Base-by-base conservation (phyloP, 805 yeast species). In the Nakazawaea siamensis region DNA sequence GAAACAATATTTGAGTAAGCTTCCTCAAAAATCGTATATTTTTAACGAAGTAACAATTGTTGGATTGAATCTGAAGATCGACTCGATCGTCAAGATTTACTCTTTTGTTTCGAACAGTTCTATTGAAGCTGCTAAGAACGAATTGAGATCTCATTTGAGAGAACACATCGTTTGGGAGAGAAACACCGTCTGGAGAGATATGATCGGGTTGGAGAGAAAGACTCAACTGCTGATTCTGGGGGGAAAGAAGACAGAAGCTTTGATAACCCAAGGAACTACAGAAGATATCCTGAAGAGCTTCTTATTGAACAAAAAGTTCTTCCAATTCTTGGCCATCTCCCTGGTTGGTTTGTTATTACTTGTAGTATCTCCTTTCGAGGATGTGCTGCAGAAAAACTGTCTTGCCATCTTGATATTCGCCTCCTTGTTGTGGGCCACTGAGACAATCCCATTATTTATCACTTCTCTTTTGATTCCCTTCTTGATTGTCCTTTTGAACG, bases 151-250 rank as follows among this genome's bases (percentile, higher is more conserved):
- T 3, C 70, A 70, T 43, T 59, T 90, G 43, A 68, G 97, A 43
- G 98, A 90, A 49, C 94, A 90, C 55, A 83, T 90, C 24, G 95
- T 88, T 14, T 90, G 96, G 94, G 97, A 90, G 59, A 72, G 98
- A 55, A 87, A 87, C 54, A 90, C 97, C 0, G 97, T 90, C 19
- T 90, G 98, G 98, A 79, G 92, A 52, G 97, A 90, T 56, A 79
- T 90, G 80, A 80, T 90, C 52, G 90, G 92, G 16, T 58, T 88
- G 47, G 96, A 88, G 54, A 71, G 95, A 46, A 83, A 83, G 48
- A 66, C 88, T 1, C 90, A 87, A 48, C 48, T 33, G 51, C 46
- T 23, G 45, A 39, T 9, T 29, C 46, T 27, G 40, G 46, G 29
- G 46, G 42, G 32, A 35, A 49, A 44, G 44, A 25, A 41, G 39